These are phyloP conservation scores for Stevia rebaudiana DNA, from an alignment of 140 eudicot genomes.

Conservation along the genomic window DNA sequence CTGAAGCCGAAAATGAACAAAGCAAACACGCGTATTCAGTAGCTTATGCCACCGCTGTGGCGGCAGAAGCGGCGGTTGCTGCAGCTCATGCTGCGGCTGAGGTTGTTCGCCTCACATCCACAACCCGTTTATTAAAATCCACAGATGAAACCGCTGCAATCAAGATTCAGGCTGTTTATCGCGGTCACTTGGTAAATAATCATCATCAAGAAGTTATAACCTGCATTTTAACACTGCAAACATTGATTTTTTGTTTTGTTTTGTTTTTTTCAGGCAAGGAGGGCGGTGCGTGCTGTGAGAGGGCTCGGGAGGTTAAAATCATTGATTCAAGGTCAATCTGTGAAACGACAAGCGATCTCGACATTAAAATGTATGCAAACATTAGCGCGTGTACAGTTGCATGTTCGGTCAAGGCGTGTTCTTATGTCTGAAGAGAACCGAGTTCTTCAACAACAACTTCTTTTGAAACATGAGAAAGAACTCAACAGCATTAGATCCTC, in stretches of 20 bases:
- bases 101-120: constrained; percentile 63
- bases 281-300: constrained; percentile 65
- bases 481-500: constrained; percentile 35
- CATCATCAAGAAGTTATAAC: background rate
- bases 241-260: background rate
- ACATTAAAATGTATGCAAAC: constrained; percentile 74
- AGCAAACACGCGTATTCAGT: constrained; percentile 66
- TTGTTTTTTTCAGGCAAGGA: constrained; percentile 47
- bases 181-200: constrained; percentile 61
- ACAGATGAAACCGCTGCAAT: constrained; percentile 64
- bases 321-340: constrained; percentile 60
- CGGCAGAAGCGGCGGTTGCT: constrained; percentile 78
- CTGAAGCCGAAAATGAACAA: constrained; percentile 57
- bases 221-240: background rate
- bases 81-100: constrained; percentile 80
- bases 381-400: constrained; percentile 62
- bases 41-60: constrained; percentile 65
- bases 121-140: constrained; percentile 31
- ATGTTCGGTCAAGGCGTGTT: constrained; percentile 58
- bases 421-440: constrained; percentile 64
- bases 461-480: constrained; percentile 57
- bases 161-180: constrained; percentile 68
- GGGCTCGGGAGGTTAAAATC: constrained; percentile 67
- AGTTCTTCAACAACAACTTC: constrained; percentile 53
- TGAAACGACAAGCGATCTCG: constrained; percentile 62